These are phyloP conservation scores for Colletotrichum caudatum DNA, from an alignment of 2,329 filamentous ascomycete species.

Conservation along the genomic window DNA sequence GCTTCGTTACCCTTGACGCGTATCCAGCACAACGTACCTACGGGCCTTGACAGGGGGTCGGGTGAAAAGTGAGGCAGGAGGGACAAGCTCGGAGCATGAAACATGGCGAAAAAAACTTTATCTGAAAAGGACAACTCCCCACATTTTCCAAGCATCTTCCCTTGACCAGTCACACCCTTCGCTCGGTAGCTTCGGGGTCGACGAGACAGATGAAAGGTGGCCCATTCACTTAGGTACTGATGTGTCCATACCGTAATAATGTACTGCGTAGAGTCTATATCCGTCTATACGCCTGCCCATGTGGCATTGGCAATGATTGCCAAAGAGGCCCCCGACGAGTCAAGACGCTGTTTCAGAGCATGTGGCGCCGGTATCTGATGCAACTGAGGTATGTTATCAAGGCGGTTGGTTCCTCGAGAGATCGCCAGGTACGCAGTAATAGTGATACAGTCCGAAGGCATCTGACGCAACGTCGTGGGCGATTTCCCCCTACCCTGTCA, in stretches of 20 bases:
- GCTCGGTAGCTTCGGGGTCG: constrained; percentile 35
- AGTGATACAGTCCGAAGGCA: background rate
- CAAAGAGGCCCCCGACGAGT: constrained; percentile 16
- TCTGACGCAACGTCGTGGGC: background rate
- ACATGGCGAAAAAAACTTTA: constrained; percentile 38
- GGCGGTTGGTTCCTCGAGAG: too few species aligned
- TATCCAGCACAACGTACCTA: constrained; percentile 6
- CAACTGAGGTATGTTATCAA: background rate
- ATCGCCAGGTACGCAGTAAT: too few species aligned
- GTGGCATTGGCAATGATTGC: constrained; percentile 3
- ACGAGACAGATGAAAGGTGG: constrained; percentile 7
- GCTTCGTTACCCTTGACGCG: background rate
- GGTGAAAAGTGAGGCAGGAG: constrained; percentile 25
- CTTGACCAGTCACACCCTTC: background rate
- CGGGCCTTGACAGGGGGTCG: constrained; percentile 21
- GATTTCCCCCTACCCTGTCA: background rate
- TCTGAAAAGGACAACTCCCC: constrained; percentile 36
- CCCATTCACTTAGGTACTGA: constrained; percentile 14
- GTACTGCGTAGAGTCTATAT: background rate
- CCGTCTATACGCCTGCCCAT: constrained; percentile 12
- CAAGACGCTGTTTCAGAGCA: constrained; percentile 36
- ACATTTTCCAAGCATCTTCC: constrained; percentile 32
- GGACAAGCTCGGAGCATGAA: constrained; percentile 22
- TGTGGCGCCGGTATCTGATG: constrained; percentile 6
- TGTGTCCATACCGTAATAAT: too few species aligned